Conservation (phyloP, 1,284 basidiomycete genomes). For the Ganoderma sinense region DNA sequence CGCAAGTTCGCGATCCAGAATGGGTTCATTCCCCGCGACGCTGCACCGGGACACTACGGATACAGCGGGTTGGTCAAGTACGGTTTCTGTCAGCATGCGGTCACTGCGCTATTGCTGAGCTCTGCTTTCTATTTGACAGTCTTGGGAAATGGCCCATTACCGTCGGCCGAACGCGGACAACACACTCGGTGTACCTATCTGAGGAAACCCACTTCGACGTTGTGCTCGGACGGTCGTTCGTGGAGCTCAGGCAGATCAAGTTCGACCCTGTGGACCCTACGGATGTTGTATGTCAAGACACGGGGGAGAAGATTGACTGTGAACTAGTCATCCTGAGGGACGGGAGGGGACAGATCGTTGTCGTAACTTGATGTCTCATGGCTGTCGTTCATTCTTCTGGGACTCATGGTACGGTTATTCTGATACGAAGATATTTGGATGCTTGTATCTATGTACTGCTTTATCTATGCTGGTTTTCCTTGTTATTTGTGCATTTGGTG, state of each 20-base stretch:
- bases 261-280: constrained; percentile 88
- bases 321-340: constrained; percentile 92
- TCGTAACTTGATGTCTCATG: constrained; percentile 65
- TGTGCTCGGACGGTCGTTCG: constrained; percentile 92
- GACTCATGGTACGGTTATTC: background rate
- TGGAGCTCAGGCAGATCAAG: constrained; percentile 90
- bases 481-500: background rate
- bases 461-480: background rate
- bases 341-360: constrained; percentile 87
- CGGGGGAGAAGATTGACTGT: constrained; percentile 92
- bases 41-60: constrained; percentile 84
- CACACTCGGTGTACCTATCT: constrained; percentile 76
- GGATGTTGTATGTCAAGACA: constrained; percentile 92
- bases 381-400: background rate
- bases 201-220: constrained; percentile 98
- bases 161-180: constrained; percentile 51
- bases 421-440: background rate
- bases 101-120: constrained; percentile 6
- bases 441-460: background rate
- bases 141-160: constrained; percentile 86
- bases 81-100: constrained; percentile 22
- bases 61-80: constrained; percentile 83
- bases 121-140: constrained; percentile 34
- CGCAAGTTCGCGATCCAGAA: constrained; percentile 91
- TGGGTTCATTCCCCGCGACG: constrained; percentile 89